Evolutionary conservation across 2,329 filamentous ascomycete species (phyloP).

Genomic region (Aureobasidium sp.): DNA sequence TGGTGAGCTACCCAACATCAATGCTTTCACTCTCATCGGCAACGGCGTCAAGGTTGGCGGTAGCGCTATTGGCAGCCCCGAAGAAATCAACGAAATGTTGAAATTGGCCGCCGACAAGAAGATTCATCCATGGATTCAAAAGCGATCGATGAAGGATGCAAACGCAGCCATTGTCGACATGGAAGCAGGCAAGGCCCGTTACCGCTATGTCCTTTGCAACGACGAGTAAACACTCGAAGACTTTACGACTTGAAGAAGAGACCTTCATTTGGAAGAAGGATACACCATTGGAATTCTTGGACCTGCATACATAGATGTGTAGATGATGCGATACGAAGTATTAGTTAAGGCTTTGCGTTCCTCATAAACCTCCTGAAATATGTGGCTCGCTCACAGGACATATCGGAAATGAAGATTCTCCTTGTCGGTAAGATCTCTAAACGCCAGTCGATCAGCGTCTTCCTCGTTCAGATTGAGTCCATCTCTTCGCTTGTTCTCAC

Average conservation of each 20-base stretch:
- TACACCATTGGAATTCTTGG: neutral
- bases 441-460: slow-evolving; percentile 56
- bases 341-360: too few species aligned
- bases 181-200: slow-evolving; percentile 44
- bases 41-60: slow-evolving; percentile 41
- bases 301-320: neutral
- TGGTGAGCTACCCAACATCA: slow-evolving; percentile 41
- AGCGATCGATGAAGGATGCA: slow-evolving; percentile 46
- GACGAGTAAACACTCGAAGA: slow-evolving; percentile 13
- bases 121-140: slow-evolving; percentile 54
- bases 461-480: slow-evolving; percentile 44
- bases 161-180: slow-evolving; percentile 50
- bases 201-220: slow-evolving; percentile 32
- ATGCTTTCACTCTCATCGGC: slow-evolving; percentile 47
- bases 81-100: slow-evolving; percentile 53
- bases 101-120: slow-evolving; percentile 49
- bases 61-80: slow-evolving; percentile 41
- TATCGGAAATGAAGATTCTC: slow-evolving; percentile 52
- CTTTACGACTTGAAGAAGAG: neutral
- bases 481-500: slow-evolving; percentile 49
- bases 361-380: too few species aligned
- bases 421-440: slow-evolving; percentile 47
- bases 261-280: neutral
- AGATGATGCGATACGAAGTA: neutral
- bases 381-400: neutral